phyloP scores from a whole-genome alignment of 2,329 filamentous ascomycete genomes.

The Rhexocercosporidium sp. region DNA sequence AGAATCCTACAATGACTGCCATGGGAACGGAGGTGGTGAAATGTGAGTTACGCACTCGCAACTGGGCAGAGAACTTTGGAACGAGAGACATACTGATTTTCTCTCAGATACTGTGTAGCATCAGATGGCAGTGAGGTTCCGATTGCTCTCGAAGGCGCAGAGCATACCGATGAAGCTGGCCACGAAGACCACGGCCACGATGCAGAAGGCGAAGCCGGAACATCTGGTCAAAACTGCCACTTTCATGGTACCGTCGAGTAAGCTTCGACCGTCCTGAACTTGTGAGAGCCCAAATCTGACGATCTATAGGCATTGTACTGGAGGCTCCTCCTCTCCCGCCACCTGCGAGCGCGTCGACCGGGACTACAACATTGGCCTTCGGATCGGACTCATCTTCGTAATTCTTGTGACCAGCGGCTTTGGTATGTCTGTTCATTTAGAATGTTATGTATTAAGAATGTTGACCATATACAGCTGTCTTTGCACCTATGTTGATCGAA shows the following conservation, averaged over 20 bases:
- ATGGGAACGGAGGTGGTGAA: conserved; percentile 59
- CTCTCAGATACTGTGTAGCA: conserved; percentile 63
- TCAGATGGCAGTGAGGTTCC: conserved; percentile 65
- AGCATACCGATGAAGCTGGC: conserved; percentile 30
- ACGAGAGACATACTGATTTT: background rate
- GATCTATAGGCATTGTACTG: conserved; percentile 36
- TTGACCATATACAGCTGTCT: conserved; percentile 54
- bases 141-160: conserved; percentile 46
- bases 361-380: conserved; percentile 70
- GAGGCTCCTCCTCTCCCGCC: conserved; percentile 21
- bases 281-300: conserved; percentile 26
- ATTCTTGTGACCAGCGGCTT: conserved; percentile 71
- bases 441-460: background rate
- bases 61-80: background rate
- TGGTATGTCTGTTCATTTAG: conserved; percentile 46
- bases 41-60: conserved; percentile 50
- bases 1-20: conserved; percentile 67
- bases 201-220: background rate
- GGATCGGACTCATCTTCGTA: conserved; percentile 75
- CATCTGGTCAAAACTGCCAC: conserved; percentile 61
- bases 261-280: conserved; percentile 40
- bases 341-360: conserved; percentile 59
- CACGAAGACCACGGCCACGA: conserved; percentile 13
- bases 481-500: conserved; percentile 63
- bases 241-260: conserved; percentile 79